Conservation (phyloP, 805 yeast species). For the Candida khao-thaluensis region DNA sequence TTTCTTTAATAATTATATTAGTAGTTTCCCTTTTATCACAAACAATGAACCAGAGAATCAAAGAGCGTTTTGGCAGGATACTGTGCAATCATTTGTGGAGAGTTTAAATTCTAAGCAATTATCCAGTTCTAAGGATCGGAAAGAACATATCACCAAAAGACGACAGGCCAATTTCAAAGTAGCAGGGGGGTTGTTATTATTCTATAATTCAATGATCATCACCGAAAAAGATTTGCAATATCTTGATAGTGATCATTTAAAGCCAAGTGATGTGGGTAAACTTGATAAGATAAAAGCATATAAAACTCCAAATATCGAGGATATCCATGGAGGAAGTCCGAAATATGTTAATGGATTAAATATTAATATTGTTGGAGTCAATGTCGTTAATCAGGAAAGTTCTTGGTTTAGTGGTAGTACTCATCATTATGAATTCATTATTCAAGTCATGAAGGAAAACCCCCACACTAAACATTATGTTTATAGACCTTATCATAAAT, state of each 20-base stretch:
- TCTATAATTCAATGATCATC: conserved; percentile 74
- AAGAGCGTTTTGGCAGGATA: conserved; percentile 65
- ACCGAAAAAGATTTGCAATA: conserved; percentile 58
- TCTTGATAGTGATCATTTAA: conserved; percentile 31
- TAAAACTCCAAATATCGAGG: conserved; percentile 10
- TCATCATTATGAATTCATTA: conserved; percentile 47
- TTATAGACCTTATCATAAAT: conserved; percentile 66
- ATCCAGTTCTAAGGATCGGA: conserved; percentile 72
- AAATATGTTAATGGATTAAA: conserved; percentile 55
- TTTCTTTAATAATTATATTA: conserved; percentile 60
- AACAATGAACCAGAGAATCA: conserved; percentile 48
- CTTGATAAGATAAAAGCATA: conserved; percentile 26
- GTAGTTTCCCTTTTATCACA: conserved; percentile 74
- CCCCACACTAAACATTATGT: conserved; percentile 41
- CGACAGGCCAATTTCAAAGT: conserved; percentile 61
- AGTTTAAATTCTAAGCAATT: conserved; percentile 71
- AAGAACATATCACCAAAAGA: conserved; percentile 63
- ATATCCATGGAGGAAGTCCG: conserved; percentile 15
- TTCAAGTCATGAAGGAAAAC: conserved; percentile 37
- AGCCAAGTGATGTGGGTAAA: conserved; percentile 37
- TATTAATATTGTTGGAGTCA: conserved; percentile 69
- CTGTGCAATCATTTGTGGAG: conserved; percentile 80
- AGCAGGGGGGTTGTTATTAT: conserved; percentile 59
- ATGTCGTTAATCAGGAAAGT: conserved; percentile 20
- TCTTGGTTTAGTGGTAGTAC: conserved; percentile 11